Percentiles rank a stretch among this genome's conserved stretches.
These are phyloP conservation scores for Betula pendula DNA, from an alignment of 306 rosid species.

Conservation along the genomic window DNA sequence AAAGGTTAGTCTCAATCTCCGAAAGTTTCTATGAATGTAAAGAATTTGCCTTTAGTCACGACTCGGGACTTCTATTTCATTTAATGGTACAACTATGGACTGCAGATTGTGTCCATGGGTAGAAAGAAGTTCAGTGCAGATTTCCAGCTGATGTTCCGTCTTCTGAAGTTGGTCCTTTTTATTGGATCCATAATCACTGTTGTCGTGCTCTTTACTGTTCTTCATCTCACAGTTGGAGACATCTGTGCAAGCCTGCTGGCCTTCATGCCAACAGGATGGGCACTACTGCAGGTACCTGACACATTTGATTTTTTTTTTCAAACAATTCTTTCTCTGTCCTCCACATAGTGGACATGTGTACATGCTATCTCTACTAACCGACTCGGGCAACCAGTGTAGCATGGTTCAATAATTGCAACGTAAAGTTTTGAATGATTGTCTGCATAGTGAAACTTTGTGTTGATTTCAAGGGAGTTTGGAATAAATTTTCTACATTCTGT, in stretches of 20 bases:
- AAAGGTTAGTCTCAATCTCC: constrained; percentile 55
- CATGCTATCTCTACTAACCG: neutral
- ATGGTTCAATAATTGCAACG: constrained; percentile 2
- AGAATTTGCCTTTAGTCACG: constrained; percentile 18
- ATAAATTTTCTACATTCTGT: neutral
- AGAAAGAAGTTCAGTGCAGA: constrained; percentile 91
- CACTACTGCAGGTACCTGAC: constrained; percentile 66
- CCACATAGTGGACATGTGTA: neutral
- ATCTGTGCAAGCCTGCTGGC: constrained; percentile 82
- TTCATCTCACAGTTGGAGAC: constrained; percentile 75
- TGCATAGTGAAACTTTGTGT: neutral
- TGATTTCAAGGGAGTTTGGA: neutral
- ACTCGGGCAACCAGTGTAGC: neutral
- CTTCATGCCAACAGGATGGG: constrained; percentile 96
- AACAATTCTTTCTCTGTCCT: neutral
- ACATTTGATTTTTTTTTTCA: constrained; percentile 6
- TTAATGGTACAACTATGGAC: constrained; percentile 33
- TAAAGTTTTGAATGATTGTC: neutral
- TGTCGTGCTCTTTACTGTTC: constrained; percentile 59
- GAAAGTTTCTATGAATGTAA: constrained; percentile 14
- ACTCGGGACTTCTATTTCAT: constrained; percentile 16
- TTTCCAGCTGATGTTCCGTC: constrained; percentile 95
- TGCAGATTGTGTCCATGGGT: constrained; percentile 91
- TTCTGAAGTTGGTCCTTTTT: constrained; percentile 77
- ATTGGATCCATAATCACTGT: constrained; percentile 61